Evolutionary conservation across 352 stramenopile species (phyloP).

Genomic region (Poterioochromonas sp.): DNA sequence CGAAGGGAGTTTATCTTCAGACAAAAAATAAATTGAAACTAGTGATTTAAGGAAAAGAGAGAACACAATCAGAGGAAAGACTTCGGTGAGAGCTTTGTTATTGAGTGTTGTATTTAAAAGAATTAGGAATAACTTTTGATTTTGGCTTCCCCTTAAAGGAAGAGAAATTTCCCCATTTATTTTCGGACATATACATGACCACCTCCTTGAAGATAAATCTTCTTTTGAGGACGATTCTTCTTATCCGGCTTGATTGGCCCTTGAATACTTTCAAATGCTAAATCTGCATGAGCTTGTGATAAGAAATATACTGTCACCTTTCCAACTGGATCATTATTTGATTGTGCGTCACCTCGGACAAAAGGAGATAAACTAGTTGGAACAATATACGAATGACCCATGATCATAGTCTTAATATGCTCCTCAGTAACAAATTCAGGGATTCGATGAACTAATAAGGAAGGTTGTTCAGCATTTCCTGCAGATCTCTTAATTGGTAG

Average conservation of each 20-base stretch:
- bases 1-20: too few relatives aligned
- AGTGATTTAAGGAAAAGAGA: too few relatives aligned
- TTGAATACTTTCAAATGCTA: constrained; percentile 27
- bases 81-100: too few relatives aligned
- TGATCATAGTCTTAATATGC: constrained; percentile 54
- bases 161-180: too few relatives aligned
- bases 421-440: constrained; percentile 46
- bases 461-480: background rate
- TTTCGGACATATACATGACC: constrained; percentile 28
- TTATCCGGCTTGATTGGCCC: constrained; percentile 3
- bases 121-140: too few relatives aligned
- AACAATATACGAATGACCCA: constrained; percentile 49
- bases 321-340: background rate
- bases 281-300: background rate
- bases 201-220: constrained; percentile 25
- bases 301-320: constrained; percentile 2
- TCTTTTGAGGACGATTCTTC: constrained; percentile 27
- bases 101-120: too few relatives aligned
- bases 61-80: too few relatives aligned
- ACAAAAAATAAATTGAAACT: too few relatives aligned
- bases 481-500: constrained; percentile 24
- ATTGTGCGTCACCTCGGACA: constrained; percentile 37
- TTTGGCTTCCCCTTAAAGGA: too few relatives aligned
- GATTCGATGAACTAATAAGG: constrained; percentile 60
- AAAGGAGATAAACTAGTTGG: constrained; percentile 52